Conservation (phyloP, 345 rosid species). For the Brassica incana region DNA sequence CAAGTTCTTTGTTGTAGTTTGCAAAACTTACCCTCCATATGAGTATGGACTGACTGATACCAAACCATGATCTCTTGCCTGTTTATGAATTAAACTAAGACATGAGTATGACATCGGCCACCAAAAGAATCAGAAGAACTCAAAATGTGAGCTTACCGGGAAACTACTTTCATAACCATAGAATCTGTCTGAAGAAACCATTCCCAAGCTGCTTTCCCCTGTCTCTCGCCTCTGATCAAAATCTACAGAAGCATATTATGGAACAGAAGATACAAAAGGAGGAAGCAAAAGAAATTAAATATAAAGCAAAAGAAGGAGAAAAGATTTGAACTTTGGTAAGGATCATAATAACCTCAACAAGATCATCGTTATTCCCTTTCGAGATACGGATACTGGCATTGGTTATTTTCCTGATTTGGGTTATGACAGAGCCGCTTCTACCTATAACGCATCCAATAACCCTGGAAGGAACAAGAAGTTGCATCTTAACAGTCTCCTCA, state of each 20-base stretch:
- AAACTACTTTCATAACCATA: not conserved
- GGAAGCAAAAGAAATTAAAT: not conserved
- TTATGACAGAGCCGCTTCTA: not conserved
- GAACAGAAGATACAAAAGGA: not conserved
- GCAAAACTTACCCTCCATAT: constrained; percentile 1
- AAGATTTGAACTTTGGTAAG: not conserved
- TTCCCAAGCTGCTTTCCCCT: not conserved
- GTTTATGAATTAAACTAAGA: not conserved
- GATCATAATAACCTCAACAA: not conserved
- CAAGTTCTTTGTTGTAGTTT: not conserved
- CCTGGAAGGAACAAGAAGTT: no score
- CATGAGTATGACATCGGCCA: not conserved
- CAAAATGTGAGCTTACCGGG: constrained; percentile 3
- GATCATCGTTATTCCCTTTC: not conserved
- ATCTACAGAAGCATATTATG: not conserved
- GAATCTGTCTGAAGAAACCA: constrained; percentile 3
- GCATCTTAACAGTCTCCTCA: no score
- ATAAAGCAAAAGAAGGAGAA: not conserved
- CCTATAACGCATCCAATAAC: no score
- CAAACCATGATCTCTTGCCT: not conserved
- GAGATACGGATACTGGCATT: not conserved
- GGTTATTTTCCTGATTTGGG: constrained; percentile 5
- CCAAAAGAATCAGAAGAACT: not conserved
- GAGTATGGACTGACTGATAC: not conserved
- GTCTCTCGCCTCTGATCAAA: not conserved